Base-by-base conservation (phyloP, 805 yeast species). In the Saccharomycopsis sp. region DNA sequence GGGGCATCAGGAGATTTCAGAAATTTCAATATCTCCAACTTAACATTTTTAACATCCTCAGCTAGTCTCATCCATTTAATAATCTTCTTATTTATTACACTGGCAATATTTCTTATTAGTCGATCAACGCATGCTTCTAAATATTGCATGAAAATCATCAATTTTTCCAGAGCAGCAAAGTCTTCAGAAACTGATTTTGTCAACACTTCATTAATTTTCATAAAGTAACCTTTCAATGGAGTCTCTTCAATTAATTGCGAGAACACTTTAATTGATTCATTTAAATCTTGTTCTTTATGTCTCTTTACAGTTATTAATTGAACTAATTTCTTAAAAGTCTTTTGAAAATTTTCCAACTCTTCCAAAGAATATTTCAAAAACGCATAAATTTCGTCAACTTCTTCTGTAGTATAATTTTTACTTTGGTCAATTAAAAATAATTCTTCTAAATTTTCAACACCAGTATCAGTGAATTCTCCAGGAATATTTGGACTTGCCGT, bases 51-150 rank as follows among this genome's bases (percentile, higher is more conserved):
- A 8, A 70, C 40, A 29, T 71, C 74, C 5, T 69, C 69, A 43
- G 66, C 68, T 5, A 62, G 42, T 37, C 58, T 64, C 71, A 75
- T 67, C 79, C 79, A 74, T 33, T 54, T 58, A 24, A 59, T 57
- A 3, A 73, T 59, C 44, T 66, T 66, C 4, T 44, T 54, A 16
- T 53, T 53, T 4, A 70, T 44, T 36, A 71, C 50, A n/a, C 50
- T 51, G 16, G 61, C 59, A 5, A 68, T 59, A 17, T 59, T 57
- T 6, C 45, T 43, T 5, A 60, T 49, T 26, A 74, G 54, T 44
- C 62, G 61, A 4, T 46, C 53, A 11, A 19, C 37, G 27, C 52
- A 43, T 24, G 21, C 47, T 41, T 32, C 54, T 54, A 43, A 49
- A 40, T 6, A 22, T 35, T 27, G 51, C 11, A 43, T 21, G 16